phyloP scores from a whole-genome alignment of 257 asterid genomes.

The Nicotiana obtusifolia region DNA sequence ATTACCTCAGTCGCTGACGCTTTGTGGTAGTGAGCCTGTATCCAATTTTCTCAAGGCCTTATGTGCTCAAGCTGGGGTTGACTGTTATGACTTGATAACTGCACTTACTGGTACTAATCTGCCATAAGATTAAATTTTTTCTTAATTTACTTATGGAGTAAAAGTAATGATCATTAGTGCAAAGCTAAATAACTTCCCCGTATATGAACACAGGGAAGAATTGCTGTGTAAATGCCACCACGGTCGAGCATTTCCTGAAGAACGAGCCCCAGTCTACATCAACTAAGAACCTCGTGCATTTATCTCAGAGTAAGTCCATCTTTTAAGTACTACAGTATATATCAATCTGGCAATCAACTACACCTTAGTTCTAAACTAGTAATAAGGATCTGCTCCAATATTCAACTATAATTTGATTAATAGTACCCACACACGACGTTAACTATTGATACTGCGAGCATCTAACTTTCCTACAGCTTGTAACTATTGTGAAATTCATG shows the following conservation, averaged over 20 bases:
- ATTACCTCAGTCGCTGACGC: no score
- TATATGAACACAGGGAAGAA: conserved; percentile 48
- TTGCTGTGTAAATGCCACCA: conserved; percentile 71
- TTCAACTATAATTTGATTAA: not conserved
- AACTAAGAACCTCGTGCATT: conserved; percentile 72
- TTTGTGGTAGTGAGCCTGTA: conserved; percentile 31
- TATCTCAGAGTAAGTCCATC: conserved; percentile 71
- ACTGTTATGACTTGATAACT: conserved; percentile 59
- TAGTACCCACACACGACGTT: not conserved
- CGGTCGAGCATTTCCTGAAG: conserved; percentile 44
- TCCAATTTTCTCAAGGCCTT: conserved; percentile 32
- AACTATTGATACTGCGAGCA: not conserved
- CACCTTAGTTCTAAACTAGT: not conserved
- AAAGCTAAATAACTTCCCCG: not conserved
- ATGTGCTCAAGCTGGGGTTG: conserved; percentile 46
- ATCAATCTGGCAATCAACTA: not conserved
- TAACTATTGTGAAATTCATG: not conserved
- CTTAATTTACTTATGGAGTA: not conserved
- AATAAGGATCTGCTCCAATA: not conserved
- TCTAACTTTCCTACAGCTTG: not conserved
- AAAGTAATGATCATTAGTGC: not conserved
- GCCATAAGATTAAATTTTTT: not conserved
- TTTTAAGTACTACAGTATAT: no score
- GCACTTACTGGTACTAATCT: conserved; percentile 55
- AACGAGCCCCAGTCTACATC: conserved; percentile 84